These are phyloP conservation scores for Arthrobotrys iridis DNA, from an alignment of 2,329 filamentous ascomycete genomes.

Conservation along the genomic window DNA sequence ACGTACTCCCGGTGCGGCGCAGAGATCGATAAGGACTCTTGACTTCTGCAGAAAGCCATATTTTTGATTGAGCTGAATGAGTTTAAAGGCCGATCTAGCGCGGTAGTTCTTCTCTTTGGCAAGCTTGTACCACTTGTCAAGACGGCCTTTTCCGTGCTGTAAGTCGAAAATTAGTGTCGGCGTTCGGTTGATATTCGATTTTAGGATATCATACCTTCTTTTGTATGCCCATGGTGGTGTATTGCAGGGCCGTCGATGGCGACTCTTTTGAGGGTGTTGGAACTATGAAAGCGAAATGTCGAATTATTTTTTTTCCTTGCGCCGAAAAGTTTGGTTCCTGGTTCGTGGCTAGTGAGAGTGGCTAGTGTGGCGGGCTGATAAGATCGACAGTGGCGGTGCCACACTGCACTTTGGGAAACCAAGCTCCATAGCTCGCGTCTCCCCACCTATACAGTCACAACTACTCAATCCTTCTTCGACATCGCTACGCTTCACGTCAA, in stretches of 20 bases:
- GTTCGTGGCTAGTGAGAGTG: slow-evolving; percentile 63
- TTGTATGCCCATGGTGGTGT: slow-evolving; percentile 82
- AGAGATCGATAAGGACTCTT: slow-evolving; percentile 95
- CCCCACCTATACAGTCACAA: slow-evolving; percentile 51
- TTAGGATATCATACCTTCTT: slow-evolving; percentile 73
- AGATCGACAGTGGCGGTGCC: slow-evolving; percentile 33
- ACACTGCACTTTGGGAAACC: slow-evolving; percentile 21
- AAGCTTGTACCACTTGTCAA: slow-evolving; percentile 98
- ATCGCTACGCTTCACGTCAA: slow-evolving; percentile 3
- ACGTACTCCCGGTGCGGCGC: slow-evolving; percentile 85
- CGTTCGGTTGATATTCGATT: slow-evolving; percentile 1
- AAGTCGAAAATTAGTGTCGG: slow-evolving; percentile 54
- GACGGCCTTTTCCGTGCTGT: slow-evolving; percentile 90
- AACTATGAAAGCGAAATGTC: slow-evolving; percentile 31
- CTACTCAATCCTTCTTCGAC: slow-evolving; percentile 17
- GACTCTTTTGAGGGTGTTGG: slow-evolving; percentile 19
- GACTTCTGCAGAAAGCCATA: slow-evolving; percentile 98
- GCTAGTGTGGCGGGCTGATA: slow-evolving; percentile 20
- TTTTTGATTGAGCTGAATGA: slow-evolving; percentile 98
- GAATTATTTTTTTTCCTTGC: slow-evolving; percentile 41
- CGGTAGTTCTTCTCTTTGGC: slow-evolving; percentile 98
- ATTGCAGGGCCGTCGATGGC: slow-evolving; percentile 15
- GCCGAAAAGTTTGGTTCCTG: slow-evolving; percentile 65
- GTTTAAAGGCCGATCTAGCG: slow-evolving; percentile 94
- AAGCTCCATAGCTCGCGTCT: slow-evolving; percentile 54